Evolutionary conservation across 148 eudicot genomes (phyloP).

Genomic region (Amaranthus hypochondriacus): DNA sequence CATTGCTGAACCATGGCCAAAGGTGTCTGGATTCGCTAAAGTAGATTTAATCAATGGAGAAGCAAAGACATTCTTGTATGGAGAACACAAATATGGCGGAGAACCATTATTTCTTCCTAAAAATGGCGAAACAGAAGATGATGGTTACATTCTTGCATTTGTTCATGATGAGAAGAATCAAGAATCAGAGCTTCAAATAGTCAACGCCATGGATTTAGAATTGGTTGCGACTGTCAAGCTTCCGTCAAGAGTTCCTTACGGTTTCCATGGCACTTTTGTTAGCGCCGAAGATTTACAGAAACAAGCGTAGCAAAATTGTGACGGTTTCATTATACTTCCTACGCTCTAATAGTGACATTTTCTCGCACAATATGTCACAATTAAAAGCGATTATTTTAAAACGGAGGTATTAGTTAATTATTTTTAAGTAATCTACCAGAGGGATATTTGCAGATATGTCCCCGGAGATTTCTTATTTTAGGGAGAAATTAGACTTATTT

Average conservation of each 20-base stretch:
- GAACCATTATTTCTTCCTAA: conserved; percentile 69
- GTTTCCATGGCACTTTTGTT: conserved; percentile 83
- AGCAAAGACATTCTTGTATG: conserved; percentile 48
- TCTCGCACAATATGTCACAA: too few species aligned
- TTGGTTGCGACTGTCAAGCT: conserved; percentile 58
- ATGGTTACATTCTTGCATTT: conserved; percentile 61
- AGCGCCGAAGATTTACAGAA: conserved; percentile 42
- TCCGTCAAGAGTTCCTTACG: conserved; percentile 78
- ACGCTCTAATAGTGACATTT: too few species aligned
- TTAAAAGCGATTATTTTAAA: too few species aligned
- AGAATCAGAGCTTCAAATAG: conserved; percentile 66
- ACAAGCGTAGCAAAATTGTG: conserved; percentile 34
- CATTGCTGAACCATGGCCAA: conserved; percentile 95
- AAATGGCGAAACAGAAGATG: conserved; percentile 41
- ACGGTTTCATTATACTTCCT: too few species aligned
- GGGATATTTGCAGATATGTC: conserved; percentile 59
- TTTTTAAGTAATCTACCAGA: conserved; percentile 35
- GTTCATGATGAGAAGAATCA: conserved; percentile 64
- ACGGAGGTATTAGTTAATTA: too few species aligned
- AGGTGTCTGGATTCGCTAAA: conserved; percentile 78
- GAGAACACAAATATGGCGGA: conserved; percentile 60
- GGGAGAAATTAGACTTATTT: conserved; percentile 4
- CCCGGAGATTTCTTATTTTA: conserved; percentile 52
- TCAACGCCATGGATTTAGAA: conserved; percentile 48
- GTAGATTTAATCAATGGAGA: conserved; percentile 59